These are phyloP conservation scores for Lipomyces lipofer DNA, from an alignment of 805 yeast genomes.

Conservation along the genomic window DNA sequence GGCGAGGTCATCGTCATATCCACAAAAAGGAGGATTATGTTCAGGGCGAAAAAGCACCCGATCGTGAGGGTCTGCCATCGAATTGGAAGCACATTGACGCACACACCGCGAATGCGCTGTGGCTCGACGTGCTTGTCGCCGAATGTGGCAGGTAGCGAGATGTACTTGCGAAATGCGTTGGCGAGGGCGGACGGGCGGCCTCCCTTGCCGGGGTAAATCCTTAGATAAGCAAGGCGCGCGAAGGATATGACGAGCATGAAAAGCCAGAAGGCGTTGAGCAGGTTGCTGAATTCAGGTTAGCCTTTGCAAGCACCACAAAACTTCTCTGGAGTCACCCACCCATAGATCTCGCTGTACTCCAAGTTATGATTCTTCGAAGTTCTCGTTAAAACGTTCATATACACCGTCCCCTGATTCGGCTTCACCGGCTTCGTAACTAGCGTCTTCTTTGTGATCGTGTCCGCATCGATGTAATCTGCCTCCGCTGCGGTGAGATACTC, in stretches of 20 bases:
- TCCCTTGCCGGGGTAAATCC: conserved; percentile 13
- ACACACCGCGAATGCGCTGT: conserved; percentile 17
- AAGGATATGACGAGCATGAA: conserved; percentile 12
- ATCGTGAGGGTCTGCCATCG: conserved; percentile 39
- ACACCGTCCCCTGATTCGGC: background rate
- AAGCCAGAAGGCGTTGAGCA: conserved; percentile 25
- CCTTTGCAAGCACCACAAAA: background rate
- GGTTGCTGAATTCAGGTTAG: conserved; percentile 4
- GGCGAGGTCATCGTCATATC: background rate
- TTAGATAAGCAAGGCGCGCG: background rate
- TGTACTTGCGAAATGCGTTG: conserved; percentile 14
- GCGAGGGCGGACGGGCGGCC: conserved; percentile 9
- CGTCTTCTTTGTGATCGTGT: conserved; percentile 3
- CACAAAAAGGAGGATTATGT: conserved; percentile 14
- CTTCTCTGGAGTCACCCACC: conserved; percentile 4
- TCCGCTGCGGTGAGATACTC: conserved; percentile 10
- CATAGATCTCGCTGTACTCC: conserved; percentile 14
- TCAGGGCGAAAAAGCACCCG: conserved; percentile 1
- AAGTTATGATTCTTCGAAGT: conserved; percentile 11
- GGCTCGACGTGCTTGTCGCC: conserved; percentile 34
- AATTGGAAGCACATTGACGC: conserved; percentile 42
- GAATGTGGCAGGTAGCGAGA: conserved; percentile 37
- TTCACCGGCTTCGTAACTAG: conserved; percentile 12
- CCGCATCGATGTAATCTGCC: conserved; percentile 8
- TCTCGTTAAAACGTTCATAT: conserved; percentile 8